Evolutionary conservation across 2,329 filamentous ascomycete genomes (phyloP), one percentile per base, ranked within the genome.

Genomic region (Fusarium abutilonis): DNA sequence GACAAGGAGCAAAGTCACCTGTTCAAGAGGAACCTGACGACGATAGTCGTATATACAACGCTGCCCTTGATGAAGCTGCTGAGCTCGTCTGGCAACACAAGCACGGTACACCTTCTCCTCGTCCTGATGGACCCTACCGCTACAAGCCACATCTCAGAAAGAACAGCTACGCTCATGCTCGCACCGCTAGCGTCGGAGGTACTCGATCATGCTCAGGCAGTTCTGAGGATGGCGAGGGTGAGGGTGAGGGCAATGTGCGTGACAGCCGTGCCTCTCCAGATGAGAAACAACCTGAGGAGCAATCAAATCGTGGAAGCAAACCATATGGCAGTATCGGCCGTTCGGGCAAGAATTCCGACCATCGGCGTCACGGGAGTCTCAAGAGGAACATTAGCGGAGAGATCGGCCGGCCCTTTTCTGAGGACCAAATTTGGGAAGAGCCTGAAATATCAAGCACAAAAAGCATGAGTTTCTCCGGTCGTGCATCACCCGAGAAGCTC

Each of bases 391-490:
- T 88, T 69, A 92, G 89, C 72, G 89, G 88, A 17, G 87, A 90
- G 70, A 77, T 88, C 56, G 79, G 84, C 66, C 85, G 82, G 50
- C 84, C 87, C 2, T 93, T 92, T 72, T 89, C 88, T 2, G 86
- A 88, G 31, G 89, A 93, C 72, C 88, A 91, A 71, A 93, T 97
- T 59, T 97, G 92, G 82, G 93, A 97, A 74, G 94, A 97, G 73
- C 90, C 92, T 1, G 86, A 90, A 70, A 80, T 73, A 14, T 62
- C 63, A 13, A 45, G 59, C 11, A 36, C 52, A 39, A 66, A 66
- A 42, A 48, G 46, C 31, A 34, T 41, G 41, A 23, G 15, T 34
- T 28, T 39, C 68, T 51, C 65, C 21, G 72, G 72, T 46, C 70
- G 77, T 69, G 57, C 67, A 14, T 74, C 73, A 9, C 73, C 73